phyloP scores from a whole-genome alignment of 805 yeast species.

The Cyberlindnera sargentensis region DNA sequence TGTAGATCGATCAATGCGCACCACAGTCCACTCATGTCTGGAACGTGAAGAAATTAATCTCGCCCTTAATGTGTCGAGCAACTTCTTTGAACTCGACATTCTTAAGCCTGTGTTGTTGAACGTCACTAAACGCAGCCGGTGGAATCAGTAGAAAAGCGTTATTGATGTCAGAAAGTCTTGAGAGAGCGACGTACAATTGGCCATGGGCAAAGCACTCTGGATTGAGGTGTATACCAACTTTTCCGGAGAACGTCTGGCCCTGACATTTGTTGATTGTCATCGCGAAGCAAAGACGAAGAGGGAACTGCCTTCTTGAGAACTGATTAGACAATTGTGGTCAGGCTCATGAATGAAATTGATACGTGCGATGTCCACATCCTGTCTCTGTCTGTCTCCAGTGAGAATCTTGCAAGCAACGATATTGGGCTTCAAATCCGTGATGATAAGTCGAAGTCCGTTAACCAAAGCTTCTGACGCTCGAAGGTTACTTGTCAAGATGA shows the following conservation, averaged over 20 bases:
- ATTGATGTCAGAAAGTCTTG: background rate
- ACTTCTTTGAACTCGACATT: no score
- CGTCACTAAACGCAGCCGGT: no score
- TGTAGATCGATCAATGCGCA: no score
- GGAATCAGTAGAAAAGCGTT: background rate
- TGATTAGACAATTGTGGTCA: background rate
- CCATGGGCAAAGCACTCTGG: background rate
- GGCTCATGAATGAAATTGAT: background rate
- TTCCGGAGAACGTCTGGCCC: background rate
- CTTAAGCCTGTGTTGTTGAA: no score
- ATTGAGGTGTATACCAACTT: background rate
- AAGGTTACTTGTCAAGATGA: background rate
- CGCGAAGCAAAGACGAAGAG: background rate
- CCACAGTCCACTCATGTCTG: no score
- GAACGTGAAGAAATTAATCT: no score
- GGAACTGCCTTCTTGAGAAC: background rate
- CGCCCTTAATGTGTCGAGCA: no score
- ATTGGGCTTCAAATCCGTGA: background rate
- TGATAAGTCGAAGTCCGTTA: background rate
- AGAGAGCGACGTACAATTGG: background rate
- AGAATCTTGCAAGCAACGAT: background rate
- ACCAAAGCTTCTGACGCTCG: background rate
- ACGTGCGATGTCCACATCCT: background rate
- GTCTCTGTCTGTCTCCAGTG: background rate
- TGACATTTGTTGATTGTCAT: background rate